A percentile compares a stretch with the other conserved stretches of the same genome.
These are phyloP conservation scores for Termitomyces sp. DNA, from an alignment of 768 basidiomycete species.

Conservation along the genomic window DNA sequence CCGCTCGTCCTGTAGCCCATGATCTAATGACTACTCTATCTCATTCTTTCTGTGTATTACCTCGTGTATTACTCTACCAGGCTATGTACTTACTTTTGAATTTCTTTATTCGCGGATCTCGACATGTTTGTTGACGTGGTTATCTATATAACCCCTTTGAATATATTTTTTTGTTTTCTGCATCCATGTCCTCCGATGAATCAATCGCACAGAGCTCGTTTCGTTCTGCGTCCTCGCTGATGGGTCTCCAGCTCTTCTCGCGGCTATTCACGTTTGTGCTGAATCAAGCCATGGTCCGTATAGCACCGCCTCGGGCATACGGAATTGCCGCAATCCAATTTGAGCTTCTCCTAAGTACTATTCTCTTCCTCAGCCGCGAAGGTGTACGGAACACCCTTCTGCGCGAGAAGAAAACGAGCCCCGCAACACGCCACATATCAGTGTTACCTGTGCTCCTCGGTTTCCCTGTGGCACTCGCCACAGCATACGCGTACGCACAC, in stretches of 20 bases:
- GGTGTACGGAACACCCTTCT: conserved; percentile 85
- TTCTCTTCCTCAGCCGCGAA: conserved; percentile 91
- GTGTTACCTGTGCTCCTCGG: conserved; percentile 68
- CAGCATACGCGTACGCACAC: conserved; percentile 47
- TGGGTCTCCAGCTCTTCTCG: conserved; percentile 82
- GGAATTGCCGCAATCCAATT: conserved; percentile 93
- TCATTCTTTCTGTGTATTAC: conserved; percentile 7
- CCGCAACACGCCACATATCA: conserved; percentile 39
- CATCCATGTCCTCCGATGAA: conserved; percentile 14
- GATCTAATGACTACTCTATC: conserved; percentile 11
- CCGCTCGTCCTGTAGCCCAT: conserved; percentile 7
- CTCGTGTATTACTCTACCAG: conserved; percentile 9
- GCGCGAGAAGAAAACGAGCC: conserved; percentile 34
- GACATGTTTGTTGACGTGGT: neutral
- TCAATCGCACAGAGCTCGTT: conserved; percentile 28
- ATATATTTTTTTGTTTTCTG: neutral
- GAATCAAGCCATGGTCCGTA: conserved; percentile 82
- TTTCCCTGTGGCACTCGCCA: conserved; percentile 51
- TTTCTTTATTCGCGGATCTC: neutral
- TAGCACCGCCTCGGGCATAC: conserved; percentile 80
- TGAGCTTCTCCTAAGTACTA: conserved; percentile 84
- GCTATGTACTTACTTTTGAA: conserved; percentile 6
- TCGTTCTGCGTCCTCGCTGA: conserved; percentile 56
- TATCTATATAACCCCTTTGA: no score
- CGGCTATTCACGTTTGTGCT: conserved; percentile 82